Evolutionary conservation across 2,329 filamentous ascomycete species (phyloP).

Genomic region (Fusarium continuum): DNA sequence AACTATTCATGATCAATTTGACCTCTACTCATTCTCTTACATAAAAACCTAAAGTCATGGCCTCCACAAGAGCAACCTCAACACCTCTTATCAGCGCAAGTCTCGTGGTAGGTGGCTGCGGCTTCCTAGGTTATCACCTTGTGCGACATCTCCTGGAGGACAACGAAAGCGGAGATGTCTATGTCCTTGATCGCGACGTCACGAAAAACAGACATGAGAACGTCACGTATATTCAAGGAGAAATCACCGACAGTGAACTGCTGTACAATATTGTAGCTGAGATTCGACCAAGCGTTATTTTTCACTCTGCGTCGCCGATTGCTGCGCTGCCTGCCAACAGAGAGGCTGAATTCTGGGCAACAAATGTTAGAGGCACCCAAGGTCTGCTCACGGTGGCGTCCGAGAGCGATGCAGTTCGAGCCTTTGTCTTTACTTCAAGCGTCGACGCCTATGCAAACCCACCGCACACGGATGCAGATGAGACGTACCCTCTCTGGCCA

Average conservation of each 20-base stretch:
- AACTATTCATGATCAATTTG: too few species aligned
- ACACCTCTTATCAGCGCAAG: not conserved
- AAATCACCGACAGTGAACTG: conserved; percentile 36
- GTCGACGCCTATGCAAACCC: conserved; percentile 43
- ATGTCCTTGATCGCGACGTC: conserved; percentile 44
- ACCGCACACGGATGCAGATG: conserved; percentile 38
- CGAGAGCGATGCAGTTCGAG: conserved; percentile 32
- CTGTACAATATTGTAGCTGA: conserved; percentile 31
- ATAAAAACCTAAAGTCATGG: not conserved
- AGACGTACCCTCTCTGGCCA: conserved; percentile 39
- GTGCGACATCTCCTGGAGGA: conserved; percentile 43
- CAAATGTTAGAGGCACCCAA: conserved; percentile 48
- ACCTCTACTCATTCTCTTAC: too few species aligned
- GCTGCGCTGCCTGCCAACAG: conserved; percentile 32
- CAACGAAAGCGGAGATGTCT: conserved; percentile 30
- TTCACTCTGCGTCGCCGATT: conserved; percentile 47
- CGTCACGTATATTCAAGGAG: conserved; percentile 41
- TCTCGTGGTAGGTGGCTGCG: conserved; percentile 46
- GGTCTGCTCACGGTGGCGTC: conserved; percentile 39
- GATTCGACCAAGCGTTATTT: conserved; percentile 43
- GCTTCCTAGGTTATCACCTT: conserved; percentile 48
- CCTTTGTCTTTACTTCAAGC: conserved; percentile 48
- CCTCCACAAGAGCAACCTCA: not conserved
- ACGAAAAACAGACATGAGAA: conserved; percentile 36
- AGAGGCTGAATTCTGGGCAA: conserved; percentile 33